Evolutionary conservation across 1,284 basidiomycete genomes (phyloP).

Genomic region (Termitomyces sp.): DNA sequence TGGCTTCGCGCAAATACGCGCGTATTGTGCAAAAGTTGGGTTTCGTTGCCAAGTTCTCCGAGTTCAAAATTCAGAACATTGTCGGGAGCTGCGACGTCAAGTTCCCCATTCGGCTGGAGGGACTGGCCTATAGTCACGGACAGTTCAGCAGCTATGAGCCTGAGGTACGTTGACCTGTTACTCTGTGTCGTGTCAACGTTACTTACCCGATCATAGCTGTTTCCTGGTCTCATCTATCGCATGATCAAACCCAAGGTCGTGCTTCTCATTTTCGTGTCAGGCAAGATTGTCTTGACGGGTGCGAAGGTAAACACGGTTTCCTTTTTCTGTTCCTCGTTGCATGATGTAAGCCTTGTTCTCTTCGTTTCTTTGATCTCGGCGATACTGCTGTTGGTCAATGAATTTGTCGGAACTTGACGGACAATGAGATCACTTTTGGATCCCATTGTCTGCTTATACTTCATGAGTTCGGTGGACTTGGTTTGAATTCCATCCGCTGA

Average conservation of each 20-base stretch:
- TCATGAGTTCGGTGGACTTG: constrained; percentile 30
- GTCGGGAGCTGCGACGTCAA: constrained; percentile 98
- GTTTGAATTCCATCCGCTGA: constrained; percentile 41
- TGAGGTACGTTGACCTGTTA: constrained; percentile 53
- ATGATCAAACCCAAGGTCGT: constrained; percentile 99
- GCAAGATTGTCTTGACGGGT: constrained; percentile 98
- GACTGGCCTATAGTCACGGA: constrained; percentile 96
- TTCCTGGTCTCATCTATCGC: constrained; percentile 98
- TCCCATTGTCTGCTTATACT: constrained; percentile 14
- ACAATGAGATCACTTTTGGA: constrained; percentile 11
- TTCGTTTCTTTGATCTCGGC: background rate
- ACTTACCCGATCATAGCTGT: constrained; percentile 55
- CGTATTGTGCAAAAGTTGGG: constrained; percentile 99
- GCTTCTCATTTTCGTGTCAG: constrained; percentile 96
- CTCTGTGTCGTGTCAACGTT: constrained; percentile 1
- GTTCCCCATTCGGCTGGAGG: constrained; percentile 98
- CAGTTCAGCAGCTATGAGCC: constrained; percentile 98
- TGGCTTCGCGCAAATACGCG: constrained; percentile 98
- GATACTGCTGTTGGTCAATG: constrained; percentile 2
- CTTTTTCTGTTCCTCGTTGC: constrained; percentile 18
- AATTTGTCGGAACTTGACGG: constrained; percentile 8
- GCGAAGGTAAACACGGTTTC: constrained; percentile 75
- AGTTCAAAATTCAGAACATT: constrained; percentile 99
- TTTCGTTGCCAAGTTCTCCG: constrained; percentile 98
- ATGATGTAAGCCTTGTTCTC: constrained; percentile 14